These are phyloP conservation scores for Venturia asperata DNA, from an alignment of 2,329 filamentous ascomycete species.

Conservation along the genomic window DNA sequence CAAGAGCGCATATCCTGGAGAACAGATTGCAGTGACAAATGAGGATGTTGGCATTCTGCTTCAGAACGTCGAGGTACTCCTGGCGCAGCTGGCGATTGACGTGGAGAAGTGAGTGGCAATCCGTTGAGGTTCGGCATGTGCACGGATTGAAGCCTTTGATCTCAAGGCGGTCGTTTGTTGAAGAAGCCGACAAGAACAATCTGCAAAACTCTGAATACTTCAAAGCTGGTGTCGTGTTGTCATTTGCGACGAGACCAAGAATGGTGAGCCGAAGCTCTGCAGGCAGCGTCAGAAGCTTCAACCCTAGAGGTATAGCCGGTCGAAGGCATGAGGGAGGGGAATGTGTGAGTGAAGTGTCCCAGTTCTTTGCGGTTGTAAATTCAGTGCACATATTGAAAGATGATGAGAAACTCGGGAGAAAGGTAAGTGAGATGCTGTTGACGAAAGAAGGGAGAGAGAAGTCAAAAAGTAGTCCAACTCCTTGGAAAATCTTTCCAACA, in stretches of 20 bases:
- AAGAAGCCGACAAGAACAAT: not conserved
- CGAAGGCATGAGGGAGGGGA: not conserved
- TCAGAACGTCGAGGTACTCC: not conserved
- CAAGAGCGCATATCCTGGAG: not conserved
- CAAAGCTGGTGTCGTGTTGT: not conserved
- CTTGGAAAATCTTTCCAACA: not conserved
- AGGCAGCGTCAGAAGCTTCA: not conserved
- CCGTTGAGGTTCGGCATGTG: slow-evolving; percentile 1
- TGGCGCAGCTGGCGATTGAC: not conserved
- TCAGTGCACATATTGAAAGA: not conserved
- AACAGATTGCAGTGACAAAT: not conserved
- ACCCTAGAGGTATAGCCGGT: not conserved
- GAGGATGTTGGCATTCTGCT: not conserved
- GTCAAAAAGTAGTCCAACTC: not conserved
- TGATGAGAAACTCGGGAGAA: not conserved
- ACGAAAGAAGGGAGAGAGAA: not conserved
- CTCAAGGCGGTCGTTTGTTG: not conserved
- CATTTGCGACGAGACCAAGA: not conserved
- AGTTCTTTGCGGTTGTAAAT: not conserved
- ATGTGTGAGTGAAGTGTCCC: not conserved
- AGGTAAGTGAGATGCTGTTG: not conserved
- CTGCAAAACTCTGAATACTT: slow-evolving; percentile 2
- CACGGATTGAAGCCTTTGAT: not conserved
- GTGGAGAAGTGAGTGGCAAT: not conserved
- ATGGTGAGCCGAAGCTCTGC: not conserved